A percentile compares a stretch with the other conserved stretches of the same genome.
Conservation (phyloP, 106 monocot genomes). For the Posidonia australis region DNA sequence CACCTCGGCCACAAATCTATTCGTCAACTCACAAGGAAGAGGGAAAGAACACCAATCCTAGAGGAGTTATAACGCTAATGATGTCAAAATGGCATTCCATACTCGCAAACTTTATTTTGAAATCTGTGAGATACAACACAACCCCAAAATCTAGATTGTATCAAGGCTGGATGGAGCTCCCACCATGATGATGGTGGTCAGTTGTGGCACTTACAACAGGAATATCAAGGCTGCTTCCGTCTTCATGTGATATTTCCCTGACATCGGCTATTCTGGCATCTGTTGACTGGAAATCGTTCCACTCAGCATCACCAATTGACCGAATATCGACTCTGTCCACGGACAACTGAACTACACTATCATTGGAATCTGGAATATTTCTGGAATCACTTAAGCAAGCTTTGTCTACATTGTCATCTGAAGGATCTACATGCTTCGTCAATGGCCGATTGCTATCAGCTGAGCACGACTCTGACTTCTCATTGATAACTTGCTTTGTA, state of each 20-base stretch:
- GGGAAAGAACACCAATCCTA: too few relatives aligned
- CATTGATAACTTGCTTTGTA: conserved; percentile 66
- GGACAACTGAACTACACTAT: conserved; percentile 28
- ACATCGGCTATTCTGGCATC: conserved; percentile 57
- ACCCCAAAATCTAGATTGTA: too few relatives aligned
- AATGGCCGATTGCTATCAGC: conserved; percentile 24
- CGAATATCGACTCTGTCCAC: conserved; percentile 47
- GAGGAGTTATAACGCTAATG: too few relatives aligned
- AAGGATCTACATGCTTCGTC: conserved; percentile 69
- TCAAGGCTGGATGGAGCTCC: conserved; percentile 27
- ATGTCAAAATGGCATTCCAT: too few relatives aligned
- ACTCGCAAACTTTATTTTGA: too few relatives aligned
- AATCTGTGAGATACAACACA: too few relatives aligned
- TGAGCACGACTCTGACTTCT: conserved; percentile 52
- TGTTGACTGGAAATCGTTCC: conserved; percentile 42
- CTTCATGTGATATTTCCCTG: conserved; percentile 60
- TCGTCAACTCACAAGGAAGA: too few relatives aligned
- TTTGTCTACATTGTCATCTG: conserved; percentile 80
- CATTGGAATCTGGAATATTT: conserved; percentile 20
- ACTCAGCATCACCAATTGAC: conserved; percentile 38
- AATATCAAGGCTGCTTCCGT: conserved; percentile 63
- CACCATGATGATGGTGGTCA: conserved; percentile 28
- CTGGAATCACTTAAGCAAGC: conserved; percentile 71
- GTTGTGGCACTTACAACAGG: conserved; percentile 31
- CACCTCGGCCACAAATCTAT: too few relatives aligned